phyloP scores from a whole-genome alignment of 2,329 filamentous ascomycete genomes.

The Scleromitrula shiraiana region DNA sequence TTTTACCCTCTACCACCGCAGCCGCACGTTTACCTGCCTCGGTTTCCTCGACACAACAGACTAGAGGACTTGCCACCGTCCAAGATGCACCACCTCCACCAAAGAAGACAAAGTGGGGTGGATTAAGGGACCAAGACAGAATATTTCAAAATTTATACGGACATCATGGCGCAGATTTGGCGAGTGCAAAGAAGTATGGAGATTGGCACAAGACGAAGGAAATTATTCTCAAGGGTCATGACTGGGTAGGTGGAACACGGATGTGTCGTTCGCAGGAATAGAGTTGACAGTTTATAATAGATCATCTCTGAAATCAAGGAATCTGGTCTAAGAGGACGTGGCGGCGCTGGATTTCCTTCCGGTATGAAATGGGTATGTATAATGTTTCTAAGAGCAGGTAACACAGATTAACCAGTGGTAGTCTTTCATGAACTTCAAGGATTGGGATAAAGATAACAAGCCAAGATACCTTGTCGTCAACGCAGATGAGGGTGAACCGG shows the following conservation, averaged over 20 bases:
- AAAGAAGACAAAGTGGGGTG: slow-evolving; percentile 67
- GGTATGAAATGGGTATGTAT: slow-evolving; percentile 92
- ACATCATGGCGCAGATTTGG: slow-evolving; percentile 82
- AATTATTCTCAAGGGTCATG: slow-evolving; percentile 91
- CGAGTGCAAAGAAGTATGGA: slow-evolving; percentile 93
- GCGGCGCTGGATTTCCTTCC: slow-evolving; percentile 95
- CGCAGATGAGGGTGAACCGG: slow-evolving; percentile 95
- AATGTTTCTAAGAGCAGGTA: background rate
- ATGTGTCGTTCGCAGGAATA: background rate
- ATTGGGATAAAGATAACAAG: slow-evolving; percentile 96
- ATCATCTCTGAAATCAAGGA: slow-evolving; percentile 97
- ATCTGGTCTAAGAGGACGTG: slow-evolving; percentile 88
- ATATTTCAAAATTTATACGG: slow-evolving; percentile 99
- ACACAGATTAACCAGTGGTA: slow-evolving; percentile 33
- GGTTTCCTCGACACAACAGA: slow-evolving; percentile 42
- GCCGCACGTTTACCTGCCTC: slow-evolving; percentile 25
- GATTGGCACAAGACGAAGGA: slow-evolving; percentile 99
- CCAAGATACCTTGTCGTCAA: slow-evolving; percentile 97
- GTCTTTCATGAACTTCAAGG: slow-evolving; percentile 99
- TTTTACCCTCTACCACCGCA: slow-evolving; percentile 25
- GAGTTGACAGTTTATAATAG: slow-evolving; percentile 34
- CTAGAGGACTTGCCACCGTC: slow-evolving; percentile 72
- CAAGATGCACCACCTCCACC: slow-evolving; percentile 60
- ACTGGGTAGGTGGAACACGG: slow-evolving; percentile 56
- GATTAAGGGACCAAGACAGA: slow-evolving; percentile 89